Evolutionary conservation across 208 protist species (phyloP).

Genomic region (Trypanosoma melophagium): DNA sequence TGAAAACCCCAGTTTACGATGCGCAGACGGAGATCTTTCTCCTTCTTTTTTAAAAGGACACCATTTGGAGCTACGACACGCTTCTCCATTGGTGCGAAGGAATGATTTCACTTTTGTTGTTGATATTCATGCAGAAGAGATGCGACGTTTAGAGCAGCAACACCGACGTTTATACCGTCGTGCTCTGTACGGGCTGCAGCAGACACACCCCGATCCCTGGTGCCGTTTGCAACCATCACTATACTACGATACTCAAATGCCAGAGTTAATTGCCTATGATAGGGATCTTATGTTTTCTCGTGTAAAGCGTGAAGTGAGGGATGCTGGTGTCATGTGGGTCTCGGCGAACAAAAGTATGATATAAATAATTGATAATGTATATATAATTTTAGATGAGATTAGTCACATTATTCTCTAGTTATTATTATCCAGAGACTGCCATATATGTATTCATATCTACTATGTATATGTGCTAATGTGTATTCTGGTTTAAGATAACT

Average conservation of each 20-base stretch:
- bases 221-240: conserved; percentile 17
- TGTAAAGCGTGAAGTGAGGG: conserved; percentile 19
- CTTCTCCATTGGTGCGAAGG: conserved; percentile 6
- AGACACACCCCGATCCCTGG: conserved; percentile 24
- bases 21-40: neutral
- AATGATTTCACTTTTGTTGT: conserved; percentile 19
- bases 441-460: neutral
- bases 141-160: conserved; percentile 24
- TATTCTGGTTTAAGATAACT: neutral
- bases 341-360: too few relatives aligned
- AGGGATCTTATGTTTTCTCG: conserved; percentile 20
- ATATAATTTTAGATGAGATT: too few relatives aligned
- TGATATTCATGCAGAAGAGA: conserved; percentile 9
- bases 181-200: conserved; percentile 19
- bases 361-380: too few relatives aligned
- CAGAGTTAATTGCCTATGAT: conserved; percentile 19
- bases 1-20: neutral
- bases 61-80: conserved; percentile 10
- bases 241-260: conserved; percentile 15
- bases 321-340: conserved; percentile 20
- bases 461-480: neutral
- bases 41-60: neutral
- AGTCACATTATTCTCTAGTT: too few relatives aligned
- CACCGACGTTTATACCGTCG: conserved; percentile 11
- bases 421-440: neutral